Conservation (phyloP, 306 rosid species). For the Quercus wislizeni region DNA sequence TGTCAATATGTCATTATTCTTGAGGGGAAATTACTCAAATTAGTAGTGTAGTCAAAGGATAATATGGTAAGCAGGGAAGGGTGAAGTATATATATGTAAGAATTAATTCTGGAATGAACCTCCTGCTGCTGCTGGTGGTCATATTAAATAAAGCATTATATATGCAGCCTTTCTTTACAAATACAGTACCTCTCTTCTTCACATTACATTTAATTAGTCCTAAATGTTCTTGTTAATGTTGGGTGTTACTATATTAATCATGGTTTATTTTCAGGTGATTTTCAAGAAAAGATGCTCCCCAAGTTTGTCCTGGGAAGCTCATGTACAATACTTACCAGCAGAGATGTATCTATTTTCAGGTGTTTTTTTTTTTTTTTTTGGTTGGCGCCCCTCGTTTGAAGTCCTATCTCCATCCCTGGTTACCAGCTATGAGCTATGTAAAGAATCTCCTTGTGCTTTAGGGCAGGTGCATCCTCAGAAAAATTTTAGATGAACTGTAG, state of each 20-base stretch:
- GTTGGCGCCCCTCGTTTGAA: too few relatives aligned
- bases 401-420: too few relatives aligned
- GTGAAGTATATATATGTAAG: neutral
- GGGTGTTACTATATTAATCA: constrained; percentile 5
- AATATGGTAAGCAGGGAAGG: neutral
- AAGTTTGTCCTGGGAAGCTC: constrained; percentile 31
- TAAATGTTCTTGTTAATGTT: neutral
- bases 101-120: neutral
- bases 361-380: too few relatives aligned
- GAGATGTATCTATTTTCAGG: too few relatives aligned
- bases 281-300: constrained; percentile 38
- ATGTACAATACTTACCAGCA: neutral
- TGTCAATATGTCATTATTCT: neutral
- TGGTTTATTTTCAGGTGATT: constrained; percentile 33
- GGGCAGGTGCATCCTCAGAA: neutral
- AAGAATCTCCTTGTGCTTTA: neutral
- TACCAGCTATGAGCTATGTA: neutral
- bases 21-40: neutral
- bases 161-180: neutral
- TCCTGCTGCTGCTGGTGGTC: neutral
- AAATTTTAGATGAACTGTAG: constrained; percentile 7
- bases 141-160: neutral
- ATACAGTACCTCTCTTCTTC: neutral
- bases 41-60: neutral
- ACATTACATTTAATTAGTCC: neutral